Base-by-base conservation (phyloP, 306 rosid species). In the Trifolium fragiferum region DNA sequence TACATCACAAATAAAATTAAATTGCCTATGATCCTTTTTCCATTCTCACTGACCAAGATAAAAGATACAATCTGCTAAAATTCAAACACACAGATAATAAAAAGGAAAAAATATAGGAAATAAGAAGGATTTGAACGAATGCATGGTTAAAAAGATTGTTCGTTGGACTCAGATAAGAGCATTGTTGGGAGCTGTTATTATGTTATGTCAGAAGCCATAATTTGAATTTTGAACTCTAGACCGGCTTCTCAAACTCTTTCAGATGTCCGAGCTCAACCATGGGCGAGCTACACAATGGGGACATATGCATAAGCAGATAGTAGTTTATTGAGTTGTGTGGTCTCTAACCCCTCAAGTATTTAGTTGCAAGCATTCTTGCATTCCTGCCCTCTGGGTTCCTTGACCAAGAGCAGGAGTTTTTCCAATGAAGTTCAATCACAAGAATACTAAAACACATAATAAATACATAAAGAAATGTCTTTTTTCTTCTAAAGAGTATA, bases 401-500 rank as follows among this genome's bases (percentile, higher is more conserved):
- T 73, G 57, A 58, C 18, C 58, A 32, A 71, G 75, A 9, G 75
- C 53, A 51, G 51, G n/a, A 38, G 8, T 38, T 40, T 5, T 40
- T 30, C 7, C 38, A 70, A 54, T 20, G 16, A 51, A 70, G 6
- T 19, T 65, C 16, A 38, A 16, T 65, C 18, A 35, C 50, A 58
- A 66, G 80, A 73, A 57, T 55, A 64, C 54, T 46, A 65, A 37
- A 84, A 62, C 77, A 73, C 23, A 21, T 27, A 15, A 21, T 27
- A 15, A 49, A 62, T 49, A 60, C 20, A 54, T 72, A 57, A 57
- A 30, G 41, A 27, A 8, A 16, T 19, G 18, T 7, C 6, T 23
- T 66, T 68, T 57, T 32, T 60, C 14, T 18, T 14, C 40, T 57
- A 75, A 65, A 66, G 66, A 61, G 59, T 33, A 74, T 89, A 94